These are phyloP conservation scores for Trichophyton simii DNA, from an alignment of 2,329 filamentous ascomycete species.

Conservation along the genomic window DNA sequence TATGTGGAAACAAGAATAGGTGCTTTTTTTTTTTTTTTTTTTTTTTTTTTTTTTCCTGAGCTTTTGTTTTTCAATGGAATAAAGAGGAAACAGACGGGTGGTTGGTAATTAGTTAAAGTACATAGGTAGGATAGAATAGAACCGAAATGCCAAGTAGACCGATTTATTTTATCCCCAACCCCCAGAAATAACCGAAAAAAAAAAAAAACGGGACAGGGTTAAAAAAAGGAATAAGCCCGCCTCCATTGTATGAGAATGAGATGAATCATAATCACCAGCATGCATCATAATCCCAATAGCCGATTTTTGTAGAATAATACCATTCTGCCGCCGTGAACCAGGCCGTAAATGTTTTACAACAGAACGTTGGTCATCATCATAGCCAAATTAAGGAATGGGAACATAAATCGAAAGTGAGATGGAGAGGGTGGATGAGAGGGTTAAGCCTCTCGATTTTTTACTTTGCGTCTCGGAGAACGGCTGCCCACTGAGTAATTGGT, in stretches of 20 bases:
- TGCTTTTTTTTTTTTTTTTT: too few species aligned
- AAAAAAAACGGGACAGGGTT: neutral
- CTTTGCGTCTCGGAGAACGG: constrained; percentile 20
- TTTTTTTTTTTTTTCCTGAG: too few species aligned
- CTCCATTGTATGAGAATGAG: neutral
- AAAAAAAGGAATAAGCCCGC: neutral
- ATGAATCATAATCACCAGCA: neutral
- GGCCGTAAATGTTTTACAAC: neutral
- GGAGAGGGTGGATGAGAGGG: neutral
- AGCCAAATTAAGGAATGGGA: neutral
- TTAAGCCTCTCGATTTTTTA: neutral
- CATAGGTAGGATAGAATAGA: too few species aligned
- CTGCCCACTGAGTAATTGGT: constrained; percentile 32
- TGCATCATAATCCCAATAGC: neutral
- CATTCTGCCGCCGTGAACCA: neutral
- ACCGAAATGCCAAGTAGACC: too few species aligned
- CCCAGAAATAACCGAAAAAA: neutral
- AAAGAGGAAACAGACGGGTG: too few species aligned
- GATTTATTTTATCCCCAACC: too few species aligned
- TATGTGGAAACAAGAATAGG: too few species aligned
- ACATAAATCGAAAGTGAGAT: neutral
- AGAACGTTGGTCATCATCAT: neutral
- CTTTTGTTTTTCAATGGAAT: too few species aligned
- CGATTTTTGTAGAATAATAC: neutral
- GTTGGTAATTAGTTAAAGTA: too few species aligned